Evolutionary conservation across 108 stramenopile genomes (phyloP), one percentile per base, ranked within the genome.

Genomic region (Epithemia pelagica): DNA sequence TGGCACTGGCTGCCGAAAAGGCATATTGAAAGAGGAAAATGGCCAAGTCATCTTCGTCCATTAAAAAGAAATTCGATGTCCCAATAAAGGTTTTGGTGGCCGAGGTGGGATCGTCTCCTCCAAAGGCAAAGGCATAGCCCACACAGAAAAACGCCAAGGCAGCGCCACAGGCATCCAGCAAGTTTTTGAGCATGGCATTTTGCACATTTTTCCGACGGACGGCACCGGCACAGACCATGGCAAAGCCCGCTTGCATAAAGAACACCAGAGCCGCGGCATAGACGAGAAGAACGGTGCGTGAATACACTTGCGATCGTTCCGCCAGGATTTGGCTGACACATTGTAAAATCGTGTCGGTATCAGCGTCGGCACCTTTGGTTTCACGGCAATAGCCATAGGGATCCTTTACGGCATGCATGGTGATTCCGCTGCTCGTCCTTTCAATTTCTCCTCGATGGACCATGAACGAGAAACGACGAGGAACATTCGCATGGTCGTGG

Each of bases 131-230:
- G 56, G 88, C 90, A 60, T 78, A 90, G 22, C 95, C 95, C 62
- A 96, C 64, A n/a, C 67, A 27, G 58, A 69, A 96, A 65, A 88
- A 96, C 58, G 78, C 80, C 24, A 93, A 10, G 10, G 89, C 78
- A 28, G 82, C 90, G 46, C 91, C 87, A 63, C 90, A 90, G 7
- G 86, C 86, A 74, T 96, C 95, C 52, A 94, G 66, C n/a, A 96
- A 56, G 68, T 96, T 96, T 78, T 96, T 95, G 22, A 96, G 72
- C 78, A 96, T 79, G 63, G 86, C 83, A 68, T 96, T 96, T 67
- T 89, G 78, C 26, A 89, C 83, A 71, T 96, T 94, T 73, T 96
- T 95, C 33, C 73, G 62, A 8, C 87, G 76, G 10, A 94, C 85
- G 51, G 82, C 70, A 19, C 95, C 95, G 15, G 91, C 96, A 55